Evolutionary conservation across 345 rosid genomes (phyloP).

Genomic region (Citrus cavaleriei): DNA sequence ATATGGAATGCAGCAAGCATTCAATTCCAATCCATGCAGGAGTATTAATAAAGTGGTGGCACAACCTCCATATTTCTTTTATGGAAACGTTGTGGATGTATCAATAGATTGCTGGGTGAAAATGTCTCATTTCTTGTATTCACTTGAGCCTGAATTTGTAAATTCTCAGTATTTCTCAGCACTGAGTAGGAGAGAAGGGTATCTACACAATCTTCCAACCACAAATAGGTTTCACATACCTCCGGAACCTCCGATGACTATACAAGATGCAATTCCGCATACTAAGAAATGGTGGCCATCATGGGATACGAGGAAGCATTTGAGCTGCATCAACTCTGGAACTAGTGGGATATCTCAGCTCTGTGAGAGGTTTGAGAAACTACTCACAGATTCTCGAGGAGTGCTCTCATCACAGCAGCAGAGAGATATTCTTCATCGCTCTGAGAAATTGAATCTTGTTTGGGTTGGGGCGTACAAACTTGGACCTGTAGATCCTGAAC

Average conservation of each 20-base stretch:
- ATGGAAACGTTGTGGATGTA: conserved; percentile 53
- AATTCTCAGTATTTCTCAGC: conserved; percentile 61
- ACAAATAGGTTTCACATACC: conserved; percentile 50
- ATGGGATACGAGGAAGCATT: conserved; percentile 86
- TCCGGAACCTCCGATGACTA: conserved; percentile 55
- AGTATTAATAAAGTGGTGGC: conserved; percentile 43
- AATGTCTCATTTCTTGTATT: conserved; percentile 61
- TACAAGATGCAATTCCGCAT: conserved; percentile 62
- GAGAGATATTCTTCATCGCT: conserved; percentile 53
- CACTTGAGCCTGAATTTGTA: conserved; percentile 67
- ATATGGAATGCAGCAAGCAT: conserved; percentile 26
- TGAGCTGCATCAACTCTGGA: conserved; percentile 38
- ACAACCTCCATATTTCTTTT: conserved; percentile 74
- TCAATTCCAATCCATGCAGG: conserved; percentile 40
- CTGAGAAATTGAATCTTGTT: conserved; percentile 51
- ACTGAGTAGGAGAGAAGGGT: conserved; percentile 78
- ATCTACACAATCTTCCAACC: conserved; percentile 76
- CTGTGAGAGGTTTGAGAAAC: conserved; percentile 56
- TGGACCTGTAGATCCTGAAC: conserved; percentile 54
- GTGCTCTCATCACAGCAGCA: conserved; percentile 49
- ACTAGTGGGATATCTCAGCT: conserved; percentile 38
- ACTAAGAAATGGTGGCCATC: conserved; percentile 87
- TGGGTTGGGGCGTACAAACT: conserved; percentile 71
- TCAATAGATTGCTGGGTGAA: conserved; percentile 54
- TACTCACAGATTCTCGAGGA: conserved; percentile 50